Conservation (phyloP, 257 asterid species). For the Coffea canephora region DNA sequence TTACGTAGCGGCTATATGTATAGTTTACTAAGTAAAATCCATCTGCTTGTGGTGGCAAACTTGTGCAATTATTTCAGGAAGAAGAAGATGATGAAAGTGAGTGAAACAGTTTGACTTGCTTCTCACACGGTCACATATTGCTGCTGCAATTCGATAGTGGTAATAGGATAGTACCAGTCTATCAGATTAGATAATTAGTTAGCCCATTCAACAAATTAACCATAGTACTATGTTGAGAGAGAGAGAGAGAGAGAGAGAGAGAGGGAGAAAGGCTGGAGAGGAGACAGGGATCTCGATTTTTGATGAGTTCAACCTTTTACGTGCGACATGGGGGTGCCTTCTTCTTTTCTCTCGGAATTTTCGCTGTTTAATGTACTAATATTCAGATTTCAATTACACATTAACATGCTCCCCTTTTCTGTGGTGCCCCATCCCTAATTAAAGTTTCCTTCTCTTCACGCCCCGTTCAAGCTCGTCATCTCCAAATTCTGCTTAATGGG, state of each 20-base stretch:
- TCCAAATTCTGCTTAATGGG: too few species aligned
- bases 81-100: neutral
- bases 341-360: neutral
- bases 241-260: neutral
- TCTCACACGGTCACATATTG: neutral
- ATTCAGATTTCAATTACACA: too few species aligned
- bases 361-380: neutral
- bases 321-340: conserved; percentile 10
- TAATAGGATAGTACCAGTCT: too few species aligned
- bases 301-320: neutral
- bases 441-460: too few species aligned
- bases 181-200: too few species aligned
- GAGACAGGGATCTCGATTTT: conserved; percentile 8
- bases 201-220: too few species aligned
- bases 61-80: conserved; percentile 9
- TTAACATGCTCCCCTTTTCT: too few species aligned
- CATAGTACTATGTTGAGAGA: neutral
- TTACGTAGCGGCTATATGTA: too few species aligned
- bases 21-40: neutral
- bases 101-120: neutral
- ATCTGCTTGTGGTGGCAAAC: neutral
- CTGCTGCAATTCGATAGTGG: neutral
- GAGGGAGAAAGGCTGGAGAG: neutral
- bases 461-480: too few species aligned
- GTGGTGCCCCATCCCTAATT: too few species aligned